Conservation (phyloP, 108 stramenopile species). For the Cyclotella distinguenda region DNA sequence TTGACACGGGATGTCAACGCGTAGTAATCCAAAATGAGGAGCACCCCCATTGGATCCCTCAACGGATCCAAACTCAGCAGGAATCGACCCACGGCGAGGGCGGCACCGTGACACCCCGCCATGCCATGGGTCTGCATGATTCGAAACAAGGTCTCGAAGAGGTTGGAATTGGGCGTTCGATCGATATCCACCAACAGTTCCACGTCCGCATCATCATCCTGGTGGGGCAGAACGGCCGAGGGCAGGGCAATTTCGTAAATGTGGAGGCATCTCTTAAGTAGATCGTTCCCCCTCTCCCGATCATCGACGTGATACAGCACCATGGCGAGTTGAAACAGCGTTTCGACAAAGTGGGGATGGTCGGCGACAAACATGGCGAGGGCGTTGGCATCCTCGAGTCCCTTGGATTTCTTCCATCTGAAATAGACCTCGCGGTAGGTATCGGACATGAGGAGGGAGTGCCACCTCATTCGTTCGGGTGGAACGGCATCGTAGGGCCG, state of each 20-base stretch:
- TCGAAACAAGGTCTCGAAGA: constrained; percentile 65
- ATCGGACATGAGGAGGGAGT: constrained; percentile 62
- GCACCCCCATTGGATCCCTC: constrained; percentile 76
- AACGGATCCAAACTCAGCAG: constrained; percentile 81
- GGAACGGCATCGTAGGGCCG: constrained; percentile 62
- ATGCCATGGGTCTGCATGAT: constrained; percentile 57
- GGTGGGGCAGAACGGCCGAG: constrained; percentile 46
- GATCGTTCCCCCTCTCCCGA: constrained; percentile 53
- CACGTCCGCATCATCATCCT: not conserved
- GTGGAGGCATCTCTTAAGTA: constrained; percentile 64
- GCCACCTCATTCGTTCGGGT: constrained; percentile 51
- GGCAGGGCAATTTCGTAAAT: constrained; percentile 65
- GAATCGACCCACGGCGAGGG: constrained; percentile 55
- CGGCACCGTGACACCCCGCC: constrained; percentile 48
- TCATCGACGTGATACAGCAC: constrained; percentile 76
- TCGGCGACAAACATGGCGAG: constrained; percentile 77
- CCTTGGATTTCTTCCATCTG: constrained; percentile 9
- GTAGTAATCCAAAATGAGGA: constrained; percentile 72
- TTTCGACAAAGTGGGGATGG: constrained; percentile 69
- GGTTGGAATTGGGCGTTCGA: constrained; percentile 50
- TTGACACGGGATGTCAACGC: constrained; percentile 50
- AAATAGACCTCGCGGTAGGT: constrained; percentile 51
- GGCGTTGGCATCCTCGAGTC: constrained; percentile 63
- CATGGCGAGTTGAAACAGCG: constrained; percentile 62
- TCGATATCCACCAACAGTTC: constrained; percentile 57